These are phyloP conservation scores for Saccharomycopsis fodiens DNA, from an alignment of 805 yeast species.

Conservation along the genomic window DNA sequence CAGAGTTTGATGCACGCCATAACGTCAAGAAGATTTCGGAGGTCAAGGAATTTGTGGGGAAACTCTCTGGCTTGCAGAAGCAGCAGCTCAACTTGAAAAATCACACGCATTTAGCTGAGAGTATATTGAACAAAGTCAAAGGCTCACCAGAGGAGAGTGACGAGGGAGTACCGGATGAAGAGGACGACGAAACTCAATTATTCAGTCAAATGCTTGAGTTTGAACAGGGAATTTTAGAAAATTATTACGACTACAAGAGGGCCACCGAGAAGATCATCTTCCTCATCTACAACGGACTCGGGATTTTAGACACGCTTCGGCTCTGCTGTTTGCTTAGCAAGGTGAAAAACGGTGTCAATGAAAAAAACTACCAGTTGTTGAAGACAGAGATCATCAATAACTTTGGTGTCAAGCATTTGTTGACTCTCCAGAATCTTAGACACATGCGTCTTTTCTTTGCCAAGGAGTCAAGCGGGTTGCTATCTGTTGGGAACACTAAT, in stretches of 20 bases:
- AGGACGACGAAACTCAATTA: constrained; percentile 18
- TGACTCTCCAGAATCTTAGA: constrained; percentile 41
- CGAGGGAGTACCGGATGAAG: constrained; percentile 21
- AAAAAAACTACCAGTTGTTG: constrained; percentile 50
- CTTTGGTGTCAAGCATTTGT: constrained; percentile 53
- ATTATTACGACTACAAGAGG: constrained; percentile 21
- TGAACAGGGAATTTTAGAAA: constrained; percentile 15
- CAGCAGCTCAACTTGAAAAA: constrained; percentile 61
- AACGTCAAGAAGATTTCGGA: constrained; percentile 51
- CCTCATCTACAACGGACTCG: constrained; percentile 37
- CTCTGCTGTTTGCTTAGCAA: constrained; percentile 52
- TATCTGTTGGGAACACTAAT: constrained; percentile 3
- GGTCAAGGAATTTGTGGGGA: constrained; percentile 65
- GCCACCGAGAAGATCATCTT: constrained; percentile 35
- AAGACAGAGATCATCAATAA: constrained; percentile 49
- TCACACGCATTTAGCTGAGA: constrained; percentile 71
- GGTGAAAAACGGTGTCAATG: constrained; percentile 61
- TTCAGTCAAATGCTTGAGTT: constrained; percentile 22
- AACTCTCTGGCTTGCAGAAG: constrained; percentile 56
- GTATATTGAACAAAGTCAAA: constrained; percentile 42
- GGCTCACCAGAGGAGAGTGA: constrained; percentile 24
- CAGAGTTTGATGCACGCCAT: constrained; percentile 55
- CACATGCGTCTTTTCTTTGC: constrained; percentile 41
- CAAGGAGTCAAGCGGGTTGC: constrained; percentile 22
- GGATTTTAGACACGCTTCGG: constrained; percentile 38